phyloP scores from a whole-genome alignment of 352 stramenopile species.

The Phytophthora megakarya region DNA sequence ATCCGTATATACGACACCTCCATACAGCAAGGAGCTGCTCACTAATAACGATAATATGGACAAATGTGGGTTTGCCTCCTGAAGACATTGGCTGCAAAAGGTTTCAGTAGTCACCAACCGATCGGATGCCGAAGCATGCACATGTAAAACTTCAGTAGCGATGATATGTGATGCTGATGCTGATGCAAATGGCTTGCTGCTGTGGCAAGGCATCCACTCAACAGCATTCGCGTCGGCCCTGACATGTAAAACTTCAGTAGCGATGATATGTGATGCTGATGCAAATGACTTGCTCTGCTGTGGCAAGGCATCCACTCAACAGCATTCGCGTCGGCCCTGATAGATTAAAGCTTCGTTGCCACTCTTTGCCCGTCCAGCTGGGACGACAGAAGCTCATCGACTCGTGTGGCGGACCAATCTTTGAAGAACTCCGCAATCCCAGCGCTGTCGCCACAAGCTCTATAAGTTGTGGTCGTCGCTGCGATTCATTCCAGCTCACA shows the following conservation, averaged over 20 bases:
- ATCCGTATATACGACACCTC: slow-evolving; percentile 23
- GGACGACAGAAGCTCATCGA: slow-evolving; percentile 17
- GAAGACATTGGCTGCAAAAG: no score
- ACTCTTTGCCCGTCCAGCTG: slow-evolving; percentile 16
- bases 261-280: no score
- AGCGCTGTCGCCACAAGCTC: slow-evolving; percentile 5
- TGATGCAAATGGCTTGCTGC: no score
- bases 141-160: no score
- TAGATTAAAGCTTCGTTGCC: not conserved
- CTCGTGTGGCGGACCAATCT: slow-evolving; percentile 25
- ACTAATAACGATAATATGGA: slow-evolving; percentile 37
- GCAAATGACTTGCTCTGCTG: no score
- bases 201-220: no score
- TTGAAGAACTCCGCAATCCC: slow-evolving; percentile 19
- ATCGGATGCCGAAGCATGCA: no score
- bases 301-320: not conserved
- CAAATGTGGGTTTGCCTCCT: slow-evolving; percentile 18
- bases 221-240: no score
- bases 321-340: slow-evolving; percentile 14
- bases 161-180: no score
- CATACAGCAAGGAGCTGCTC: slow-evolving; percentile 10
- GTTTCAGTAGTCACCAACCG: no score
- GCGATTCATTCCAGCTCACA: slow-evolving; percentile 4
- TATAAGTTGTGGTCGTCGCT: not conserved
- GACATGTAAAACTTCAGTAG: no score